Base-by-base conservation (phyloP, 441 rosid genomes). In the Adansonia rubrostipa region DNA sequence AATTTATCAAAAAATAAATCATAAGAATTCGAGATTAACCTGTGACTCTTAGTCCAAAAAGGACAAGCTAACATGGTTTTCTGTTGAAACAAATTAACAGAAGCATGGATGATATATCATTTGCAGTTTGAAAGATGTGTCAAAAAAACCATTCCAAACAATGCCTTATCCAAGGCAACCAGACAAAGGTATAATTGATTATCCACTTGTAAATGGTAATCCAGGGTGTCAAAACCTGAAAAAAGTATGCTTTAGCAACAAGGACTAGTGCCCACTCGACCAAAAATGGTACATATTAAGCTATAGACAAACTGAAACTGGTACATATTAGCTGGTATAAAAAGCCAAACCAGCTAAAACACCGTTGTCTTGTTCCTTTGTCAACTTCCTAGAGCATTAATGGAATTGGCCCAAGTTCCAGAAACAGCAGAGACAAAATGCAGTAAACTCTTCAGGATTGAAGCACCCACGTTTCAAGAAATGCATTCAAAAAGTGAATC, bases 311-410 rank as follows among this genome's bases (percentile, higher is more conserved):
- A 36, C 40, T 36, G 40, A 17, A 44, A 47, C 0, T 22, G 28
- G 51, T 61, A 19, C 14, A 44, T 11, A 60, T 6, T 19, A 36
- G 40, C 40, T 36, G 40, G 40, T 36, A 36, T 36, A 36, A 36
- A 36, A 36, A 36, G 40, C 48, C 84, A 86, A 75, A 73, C 13
- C 17, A 24, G 66, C 42, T 42, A 22, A 70, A 20, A 3, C 8
- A 15, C 64, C 28, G 9, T 33, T 73, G 73, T 79, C 77, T 54
- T 63, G 69, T 77, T 66, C 70, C 70, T 14, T 36, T 65, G 80
- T 72, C 83, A 64, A 40, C 68, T 45, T 28, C 73, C 60, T 14
- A 58, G 56, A 10, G 6, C 79, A 53, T 80, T 14, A 57, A 74
- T 11, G 36, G 71, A 60, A 36, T 19, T 19, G 22, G 15, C 45